Evolutionary conservation across 78 protist species (phyloP), one percentile per base, ranked within the genome.

Genomic region (Dictyostelium citrinum): DNA sequence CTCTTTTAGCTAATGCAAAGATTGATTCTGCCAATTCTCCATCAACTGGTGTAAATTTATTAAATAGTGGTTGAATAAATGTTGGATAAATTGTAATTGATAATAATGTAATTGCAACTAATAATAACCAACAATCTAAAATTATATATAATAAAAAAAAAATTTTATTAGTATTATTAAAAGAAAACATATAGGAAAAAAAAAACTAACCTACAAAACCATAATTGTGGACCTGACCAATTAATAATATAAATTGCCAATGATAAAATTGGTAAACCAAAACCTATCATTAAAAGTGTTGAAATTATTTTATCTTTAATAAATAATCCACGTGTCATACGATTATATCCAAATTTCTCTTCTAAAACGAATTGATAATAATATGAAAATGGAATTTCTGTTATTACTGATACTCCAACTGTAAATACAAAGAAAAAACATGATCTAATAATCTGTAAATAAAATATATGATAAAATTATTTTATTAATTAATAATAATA

Each of bases 61-160:
- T 97, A 90, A 98, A 98, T 51, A 98, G 77, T 31, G 99, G 98
- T 64, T 93, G 92, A 61, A 98, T 97, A 72, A 81, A 41, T 17
- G n/a, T 71, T 35, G 97, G 98, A 95, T 82, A 96, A 45, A 97
- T 35, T n/a, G 91, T 76, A 20, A 91, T 37, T 41, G 86, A 5
- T 24, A 76, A 17, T 22, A 97, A 31, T 51, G 90, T 31, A 70
- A 97, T 7, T 29, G 5, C 27, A 41, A 74, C 1, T 31, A 83
- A 22, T 33, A 95, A 51, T 39, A 75, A 11, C 94, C 96, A 97
- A 24, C 74, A 51, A 37, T 75, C 96, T 91, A 49, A 8, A 90
- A 31, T 20, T 12, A 35, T 45, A 46, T 77, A 1, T 45, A 61
- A 80, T 9, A 39, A 81, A n/a, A 43, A 80, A 27, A n/a, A 45